A percentile compares a stretch with the other conserved stretches of the same genome.
Conservation (phyloP, 192 early-diverging fungal genomes). For the Linnemannia hyalina region DNA sequence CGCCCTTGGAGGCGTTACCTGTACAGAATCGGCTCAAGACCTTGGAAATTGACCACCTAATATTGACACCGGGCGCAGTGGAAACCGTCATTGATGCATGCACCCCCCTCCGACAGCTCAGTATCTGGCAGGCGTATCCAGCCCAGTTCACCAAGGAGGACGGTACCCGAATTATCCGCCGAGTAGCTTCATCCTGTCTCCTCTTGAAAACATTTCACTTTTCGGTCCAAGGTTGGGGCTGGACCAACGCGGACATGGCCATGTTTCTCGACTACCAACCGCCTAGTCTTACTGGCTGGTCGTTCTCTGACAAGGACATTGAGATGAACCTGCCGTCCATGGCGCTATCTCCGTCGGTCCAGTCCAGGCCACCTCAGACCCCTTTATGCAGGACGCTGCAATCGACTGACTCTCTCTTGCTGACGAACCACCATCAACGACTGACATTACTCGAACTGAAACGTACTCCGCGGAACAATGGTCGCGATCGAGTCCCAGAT, state of each 20-base stretch:
- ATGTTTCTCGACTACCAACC: neutral
- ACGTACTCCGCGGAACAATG: neutral
- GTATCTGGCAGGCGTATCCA: neutral
- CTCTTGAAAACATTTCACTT: neutral
- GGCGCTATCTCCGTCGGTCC: neutral
- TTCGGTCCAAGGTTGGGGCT: neutral
- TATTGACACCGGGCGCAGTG: neutral
- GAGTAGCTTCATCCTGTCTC: neutral
- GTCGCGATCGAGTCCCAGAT: neutral
- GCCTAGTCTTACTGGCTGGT: neutral
- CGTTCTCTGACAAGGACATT: constrained; percentile 9
- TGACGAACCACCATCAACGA: constrained; percentile 2
- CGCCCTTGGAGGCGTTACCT: neutral
- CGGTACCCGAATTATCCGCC: neutral
- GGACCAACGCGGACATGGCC: neutral
- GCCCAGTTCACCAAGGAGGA: neutral
- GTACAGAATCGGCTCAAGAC: neutral
- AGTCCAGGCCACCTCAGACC: neutral
- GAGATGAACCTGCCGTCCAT: neutral
- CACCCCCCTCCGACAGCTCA: neutral
- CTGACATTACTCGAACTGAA: constrained; percentile 1
- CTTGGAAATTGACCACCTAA: neutral
- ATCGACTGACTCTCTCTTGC: neutral
- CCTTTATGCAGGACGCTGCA: neutral
- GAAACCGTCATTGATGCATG: neutral